phyloP scores from a whole-genome alignment of 768 basidiomycete species.

The Calocybe gangraenosa region DNA sequence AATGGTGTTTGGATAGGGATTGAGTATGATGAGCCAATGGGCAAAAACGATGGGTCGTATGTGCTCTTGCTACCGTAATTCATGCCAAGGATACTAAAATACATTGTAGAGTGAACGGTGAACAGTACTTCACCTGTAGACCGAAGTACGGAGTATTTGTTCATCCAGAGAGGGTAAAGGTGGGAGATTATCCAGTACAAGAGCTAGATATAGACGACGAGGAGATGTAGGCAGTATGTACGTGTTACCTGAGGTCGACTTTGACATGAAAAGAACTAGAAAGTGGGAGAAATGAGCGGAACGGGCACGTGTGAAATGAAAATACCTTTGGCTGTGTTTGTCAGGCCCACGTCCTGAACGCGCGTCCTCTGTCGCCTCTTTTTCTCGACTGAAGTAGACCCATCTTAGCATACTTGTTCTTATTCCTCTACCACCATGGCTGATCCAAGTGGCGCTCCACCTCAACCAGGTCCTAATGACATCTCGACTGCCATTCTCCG shows the following conservation, averaged over 20 bases:
- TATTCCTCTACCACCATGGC: constrained; percentile 40
- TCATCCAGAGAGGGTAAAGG: constrained; percentile 70
- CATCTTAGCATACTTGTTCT: constrained; percentile 18
- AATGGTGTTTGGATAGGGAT: constrained; percentile 84
- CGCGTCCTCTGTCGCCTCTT: constrained; percentile 32
- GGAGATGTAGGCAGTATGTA: constrained; percentile 49
- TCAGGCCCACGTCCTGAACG: constrained; percentile 23
- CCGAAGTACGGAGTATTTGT: constrained; percentile 85
- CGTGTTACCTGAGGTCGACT: constrained; percentile 3
- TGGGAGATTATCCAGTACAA: constrained; percentile 86
- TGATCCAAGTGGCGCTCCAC: constrained; percentile 80
- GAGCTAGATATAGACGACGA: constrained; percentile 76
- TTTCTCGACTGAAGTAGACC: constrained; percentile 19
- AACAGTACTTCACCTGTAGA: constrained; percentile 78
- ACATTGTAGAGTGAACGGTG: constrained; percentile 67
- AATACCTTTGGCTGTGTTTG: constrained; percentile 19
- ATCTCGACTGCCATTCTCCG: constrained; percentile 92
- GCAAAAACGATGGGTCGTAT: constrained; percentile 94
- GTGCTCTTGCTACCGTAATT: constrained; percentile 28
- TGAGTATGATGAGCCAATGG: constrained; percentile 93
- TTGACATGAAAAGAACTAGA: constrained; percentile 17
- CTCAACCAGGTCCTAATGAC: constrained; percentile 86
- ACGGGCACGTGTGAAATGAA: constrained; percentile 11
- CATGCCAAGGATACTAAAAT: neutral
- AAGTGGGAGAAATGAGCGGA: constrained; percentile 27